Conservation (phyloP, 805 yeast species). For the Pichia sporocuriosa region DNA sequence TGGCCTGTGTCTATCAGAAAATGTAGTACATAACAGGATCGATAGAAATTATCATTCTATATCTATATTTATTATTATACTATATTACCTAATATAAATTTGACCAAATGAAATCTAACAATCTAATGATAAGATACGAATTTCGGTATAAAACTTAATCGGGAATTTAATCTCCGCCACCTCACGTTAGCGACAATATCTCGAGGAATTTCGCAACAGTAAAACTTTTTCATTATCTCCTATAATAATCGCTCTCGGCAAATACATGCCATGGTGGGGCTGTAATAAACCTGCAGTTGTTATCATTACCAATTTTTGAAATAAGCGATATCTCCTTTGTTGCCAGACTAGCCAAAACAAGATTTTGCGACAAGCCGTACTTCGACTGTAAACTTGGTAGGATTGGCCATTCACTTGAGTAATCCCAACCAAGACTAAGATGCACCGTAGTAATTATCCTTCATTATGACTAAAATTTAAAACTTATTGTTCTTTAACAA, state of each 20-base stretch:
- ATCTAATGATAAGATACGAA: too few relatives aligned
- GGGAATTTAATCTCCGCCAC: too few relatives aligned
- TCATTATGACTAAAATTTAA: constrained; percentile 48
- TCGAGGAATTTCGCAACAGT: too few relatives aligned
- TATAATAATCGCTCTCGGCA: constrained; percentile 8
- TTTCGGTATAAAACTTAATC: too few relatives aligned
- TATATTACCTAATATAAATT: too few relatives aligned
- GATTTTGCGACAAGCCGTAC: constrained; percentile 29
- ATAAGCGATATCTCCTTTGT: constrained; percentile 26
- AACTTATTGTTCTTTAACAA: constrained; percentile 25
- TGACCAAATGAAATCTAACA: too few relatives aligned
- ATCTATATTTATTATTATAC: too few relatives aligned
- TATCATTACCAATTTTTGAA: constrained; percentile 10
- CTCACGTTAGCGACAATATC: too few relatives aligned
- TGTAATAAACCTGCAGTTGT: constrained; percentile 7
- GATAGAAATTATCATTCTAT: too few relatives aligned
- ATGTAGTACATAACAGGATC: too few relatives aligned
- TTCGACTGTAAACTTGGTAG: constrained; percentile 14
- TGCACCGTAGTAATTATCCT: constrained; percentile 42
- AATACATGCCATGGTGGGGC: constrained; percentile 16
- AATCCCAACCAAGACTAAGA: constrained; percentile 40
- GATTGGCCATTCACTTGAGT: constrained; percentile 28
- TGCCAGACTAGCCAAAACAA: constrained; percentile 29
- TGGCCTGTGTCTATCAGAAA: too few relatives aligned
- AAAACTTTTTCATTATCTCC: too few relatives aligned